Evolutionary conservation across 805 yeast genomes (phyloP).

Genomic region (Ogataea populi-albae): DNA sequence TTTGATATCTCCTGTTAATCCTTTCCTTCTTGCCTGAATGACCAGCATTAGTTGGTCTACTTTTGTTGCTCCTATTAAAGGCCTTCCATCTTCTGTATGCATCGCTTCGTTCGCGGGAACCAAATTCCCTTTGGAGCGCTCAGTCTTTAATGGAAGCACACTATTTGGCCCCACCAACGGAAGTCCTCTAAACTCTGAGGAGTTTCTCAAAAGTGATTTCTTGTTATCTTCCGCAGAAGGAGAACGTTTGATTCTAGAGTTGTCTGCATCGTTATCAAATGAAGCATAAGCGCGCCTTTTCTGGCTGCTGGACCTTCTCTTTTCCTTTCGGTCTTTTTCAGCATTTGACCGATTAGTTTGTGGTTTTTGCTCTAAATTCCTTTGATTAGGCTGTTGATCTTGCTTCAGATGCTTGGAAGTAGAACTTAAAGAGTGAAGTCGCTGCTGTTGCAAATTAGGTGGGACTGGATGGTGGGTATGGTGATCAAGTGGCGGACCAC

Average conservation of each 20-base stretch:
- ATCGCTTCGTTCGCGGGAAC: slow-evolving; percentile 47
- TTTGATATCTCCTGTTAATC: slow-evolving; percentile 60
- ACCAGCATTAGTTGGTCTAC: slow-evolving; percentile 90
- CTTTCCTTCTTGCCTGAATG: slow-evolving; percentile 82
- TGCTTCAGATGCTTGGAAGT: too few species aligned
- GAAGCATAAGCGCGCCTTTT: slow-evolving; percentile 4
- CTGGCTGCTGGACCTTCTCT: slow-evolving; percentile 4
- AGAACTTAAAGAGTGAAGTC: too few species aligned
- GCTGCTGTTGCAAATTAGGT: too few species aligned
- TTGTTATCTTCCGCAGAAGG: too few species aligned
- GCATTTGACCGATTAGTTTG: not conserved
- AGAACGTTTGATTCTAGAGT: too few species aligned
- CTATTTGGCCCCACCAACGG: slow-evolving; percentile 1
- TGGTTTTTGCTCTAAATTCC: slow-evolving; percentile 2
- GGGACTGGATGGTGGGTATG: slow-evolving; percentile 8
- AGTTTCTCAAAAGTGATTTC: slow-evolving; percentile 1
- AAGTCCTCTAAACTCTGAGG: slow-evolving; percentile 3
- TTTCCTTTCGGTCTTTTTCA: slow-evolving; percentile 2
- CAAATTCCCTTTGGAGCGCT: slow-evolving; percentile 21
- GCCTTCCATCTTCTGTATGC: slow-evolving; percentile 60
- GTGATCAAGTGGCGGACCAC: slow-evolving; percentile 6
- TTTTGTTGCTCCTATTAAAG: slow-evolving; percentile 79
- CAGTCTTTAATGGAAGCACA: too few species aligned
- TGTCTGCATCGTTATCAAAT: slow-evolving; percentile 2
- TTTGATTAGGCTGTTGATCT: too few species aligned